These are phyloP conservation scores for Laburnicola sp. DNA, from an alignment of 2,329 filamentous ascomycete genomes.

Conservation along the genomic window DNA sequence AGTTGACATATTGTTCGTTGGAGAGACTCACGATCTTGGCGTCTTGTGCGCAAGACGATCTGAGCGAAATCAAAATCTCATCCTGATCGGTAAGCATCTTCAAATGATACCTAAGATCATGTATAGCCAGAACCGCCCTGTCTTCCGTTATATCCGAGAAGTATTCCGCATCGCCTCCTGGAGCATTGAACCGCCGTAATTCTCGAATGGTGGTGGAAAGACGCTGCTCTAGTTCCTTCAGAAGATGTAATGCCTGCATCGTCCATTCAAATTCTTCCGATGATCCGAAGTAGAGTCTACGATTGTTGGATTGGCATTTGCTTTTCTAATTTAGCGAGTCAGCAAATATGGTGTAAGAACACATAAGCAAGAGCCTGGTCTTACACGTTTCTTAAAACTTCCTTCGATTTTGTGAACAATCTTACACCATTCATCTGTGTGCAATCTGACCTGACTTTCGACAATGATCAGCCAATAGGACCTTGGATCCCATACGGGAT, in stretches of 20 bases:
- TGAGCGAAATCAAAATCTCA: constrained; percentile 5
- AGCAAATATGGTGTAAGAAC: neutral
- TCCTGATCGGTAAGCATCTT: constrained; percentile 11
- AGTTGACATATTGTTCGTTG: neutral
- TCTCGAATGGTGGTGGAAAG: constrained; percentile 3
- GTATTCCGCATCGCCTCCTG: constrained; percentile 12
- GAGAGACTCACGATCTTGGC: constrained; percentile 11
- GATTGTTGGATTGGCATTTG: neutral
- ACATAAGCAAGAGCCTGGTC: neutral
- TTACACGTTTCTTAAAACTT: neutral
- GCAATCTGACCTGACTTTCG: neutral
- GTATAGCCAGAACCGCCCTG: neutral
- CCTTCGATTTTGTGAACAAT: neutral
- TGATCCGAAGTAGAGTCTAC: neutral
- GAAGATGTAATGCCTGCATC: constrained; percentile 1
- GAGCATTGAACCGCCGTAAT: constrained; percentile 11
- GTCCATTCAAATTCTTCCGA: constrained; percentile 7
- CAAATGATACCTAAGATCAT: constrained; percentile 14
- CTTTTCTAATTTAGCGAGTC: neutral
- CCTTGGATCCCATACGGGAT: neutral
- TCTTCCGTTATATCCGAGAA: constrained; percentile 13
- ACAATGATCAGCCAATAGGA: neutral
- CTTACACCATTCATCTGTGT: neutral
- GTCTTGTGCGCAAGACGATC: constrained; percentile 11
- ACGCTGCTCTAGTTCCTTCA: constrained; percentile 1